Percentiles rank a stretch among this genome's conserved stretches.
Conservation (phyloP, 1,139 yeast genomes). For the Blastobotrys buckinghamii region DNA sequence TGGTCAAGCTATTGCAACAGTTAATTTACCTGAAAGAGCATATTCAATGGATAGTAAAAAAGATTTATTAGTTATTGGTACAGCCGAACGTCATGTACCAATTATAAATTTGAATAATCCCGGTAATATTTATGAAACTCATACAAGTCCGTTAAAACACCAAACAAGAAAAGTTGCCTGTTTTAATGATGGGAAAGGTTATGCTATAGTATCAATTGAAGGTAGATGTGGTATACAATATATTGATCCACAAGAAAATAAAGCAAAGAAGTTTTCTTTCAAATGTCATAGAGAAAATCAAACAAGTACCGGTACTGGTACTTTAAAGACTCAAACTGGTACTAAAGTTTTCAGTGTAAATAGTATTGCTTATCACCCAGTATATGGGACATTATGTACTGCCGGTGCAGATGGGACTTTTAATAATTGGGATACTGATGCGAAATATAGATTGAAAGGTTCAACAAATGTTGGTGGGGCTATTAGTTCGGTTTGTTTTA, state of each 20-base stretch:
- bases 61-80: conserved; percentile 80
- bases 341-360: conserved; percentile 69
- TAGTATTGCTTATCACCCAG: conserved; percentile 80
- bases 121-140: conserved; percentile 67
- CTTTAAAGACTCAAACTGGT: conserved; percentile 35
- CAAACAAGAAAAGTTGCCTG: conserved; percentile 83
- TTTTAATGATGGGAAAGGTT: conserved; percentile 86
- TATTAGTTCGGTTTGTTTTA: conserved; percentile 74
- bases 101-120: conserved; percentile 76
- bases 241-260: conserved; percentile 75
- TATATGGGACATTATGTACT: conserved; percentile 84
- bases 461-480: conserved; percentile 69
- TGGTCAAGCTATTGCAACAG: conserved; percentile 75
- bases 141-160: conserved; percentile 80
- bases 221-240: conserved; percentile 97
- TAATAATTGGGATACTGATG: conserved; percentile 95
- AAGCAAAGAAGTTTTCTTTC: conserved; percentile 67
- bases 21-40: conserved; percentile 83
- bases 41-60: conserved; percentile 83
- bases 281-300: conserved; percentile 71
- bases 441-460: conserved; percentile 79
- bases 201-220: conserved; percentile 88
- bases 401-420: conserved; percentile 97
- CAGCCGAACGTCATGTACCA: conserved; percentile 82
- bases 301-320: conserved; percentile 31